Base-by-base conservation (phyloP, 495 filamentous ascomycete genomes). In the Aspergillus heteromorphus region DNA sequence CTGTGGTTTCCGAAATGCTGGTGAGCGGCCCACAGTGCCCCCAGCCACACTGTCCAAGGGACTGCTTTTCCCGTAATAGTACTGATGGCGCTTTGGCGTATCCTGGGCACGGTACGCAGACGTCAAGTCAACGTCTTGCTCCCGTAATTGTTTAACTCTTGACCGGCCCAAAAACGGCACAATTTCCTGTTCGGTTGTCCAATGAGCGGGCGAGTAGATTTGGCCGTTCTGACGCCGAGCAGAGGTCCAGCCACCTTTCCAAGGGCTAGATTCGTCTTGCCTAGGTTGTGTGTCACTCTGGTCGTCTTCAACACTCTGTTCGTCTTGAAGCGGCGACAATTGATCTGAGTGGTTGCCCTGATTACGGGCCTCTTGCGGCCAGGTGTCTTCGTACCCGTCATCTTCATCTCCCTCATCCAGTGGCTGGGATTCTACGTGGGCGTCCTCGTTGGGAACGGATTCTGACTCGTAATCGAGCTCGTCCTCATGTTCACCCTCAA, bases 331-430 rank as follows among this genome's bases (percentile, higher is more conserved):
- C 25, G 49, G 23, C 19, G 58, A 56, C 27, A 49, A 65, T 5
- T 57, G 63, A 30, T 65, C 57, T 6, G 69, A 68, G 19, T 67
- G 21, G 14, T 65, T 51, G 19, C 66, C 69, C 47, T 68, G 61
- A 25, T 73, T 68, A 10, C 65, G 63, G 23, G 74, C 74, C 55
- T 77, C 73, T 57, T 68, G 64, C 54, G 76, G 74, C 74, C 74
- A 77, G 19, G 76, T 75, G 48, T 76, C 72, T 54, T 67, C 71
- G 48, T 67, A 70, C 0, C 61, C 72, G 45, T 69, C 71, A 13
- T 65, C 67, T 5, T 69, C 68, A 11, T 67, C 70, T 45, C 16
- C 52, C n/a, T 41, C 40, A 10, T 48, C 45, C 40, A 25, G 17
- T 6, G 45, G 31, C 10, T 45, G 45, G 4, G 47, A 48, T 21